Base-by-base conservation (phyloP, 768 basidiomycete genomes). In the Naganishia randhawae region DNA sequence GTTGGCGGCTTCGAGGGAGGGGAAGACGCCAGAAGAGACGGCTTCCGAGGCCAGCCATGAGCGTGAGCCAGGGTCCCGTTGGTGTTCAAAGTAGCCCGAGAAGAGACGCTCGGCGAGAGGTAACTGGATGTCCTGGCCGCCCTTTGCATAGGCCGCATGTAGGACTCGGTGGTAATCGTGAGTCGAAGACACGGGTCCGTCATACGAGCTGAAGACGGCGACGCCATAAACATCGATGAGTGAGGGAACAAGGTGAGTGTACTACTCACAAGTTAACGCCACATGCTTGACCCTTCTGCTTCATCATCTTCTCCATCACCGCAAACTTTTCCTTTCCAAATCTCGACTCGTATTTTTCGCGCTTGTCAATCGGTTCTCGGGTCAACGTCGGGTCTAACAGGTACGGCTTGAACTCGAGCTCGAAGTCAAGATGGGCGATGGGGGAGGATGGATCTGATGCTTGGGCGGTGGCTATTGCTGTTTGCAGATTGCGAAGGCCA, bases 121-220 rank as follows among this genome's bases (percentile, higher is more conserved):
- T 7, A 85, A 76, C 77, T 91, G 90, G 37, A 84, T 74, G 13
- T 82, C 75, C 75, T 86, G 84, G 0, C 89, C 88, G 19, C 87
- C 87, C 22, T 85, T 69, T 70, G 83, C 79, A 76, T 83, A 87
- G 0, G 89, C 89, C 74, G 89, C 88, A 65, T 85, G 84, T 33
- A 87, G 82, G 31, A 92, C 82, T 13, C 90, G 85, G 77, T 91
- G 90, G 10, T 87, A 88, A 22, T 83, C 81, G 41, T 83, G 86
- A n/a, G 89, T 88, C 73, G 86, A 85, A 63, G 84, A 83, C 70
- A 91, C 82, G 16, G 82, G 82, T 22, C 89, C 89, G 17, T 82
- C 82, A 73, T 86, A 86, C 4, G 82, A 81, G 63, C 88, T 89
- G 73, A 17, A 62, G n/a, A n/a, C 41, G 45, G 22, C 37, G 45